Evolutionary conservation across 192 early-diverging fungal genomes (phyloP).

Genomic region (Backusella parvicylindrica): DNA sequence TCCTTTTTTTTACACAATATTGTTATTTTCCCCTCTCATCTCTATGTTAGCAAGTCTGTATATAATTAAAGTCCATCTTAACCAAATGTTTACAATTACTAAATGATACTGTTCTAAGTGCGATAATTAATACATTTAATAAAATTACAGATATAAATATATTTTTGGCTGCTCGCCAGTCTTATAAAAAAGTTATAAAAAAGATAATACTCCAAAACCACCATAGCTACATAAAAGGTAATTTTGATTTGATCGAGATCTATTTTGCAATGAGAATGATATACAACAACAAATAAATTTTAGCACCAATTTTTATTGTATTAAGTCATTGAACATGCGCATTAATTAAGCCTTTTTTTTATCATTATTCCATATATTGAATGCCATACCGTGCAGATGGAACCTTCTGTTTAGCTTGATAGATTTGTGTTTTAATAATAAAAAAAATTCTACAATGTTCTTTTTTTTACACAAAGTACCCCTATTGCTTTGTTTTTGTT

Average conservation of each 20-base stretch:
- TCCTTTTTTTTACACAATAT: background rate
- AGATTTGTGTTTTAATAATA: background rate
- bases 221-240: background rate
- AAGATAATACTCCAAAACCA: background rate
- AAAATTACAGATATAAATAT: background rate
- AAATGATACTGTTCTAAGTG: background rate
- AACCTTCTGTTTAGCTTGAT: background rate
- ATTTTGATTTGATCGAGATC: background rate
- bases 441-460: background rate
- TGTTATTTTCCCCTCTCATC: background rate
- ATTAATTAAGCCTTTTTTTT: background rate
- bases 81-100: background rate
- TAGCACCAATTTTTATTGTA: background rate
- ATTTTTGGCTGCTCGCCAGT: background rate
- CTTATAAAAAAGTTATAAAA: background rate
- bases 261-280: background rate
- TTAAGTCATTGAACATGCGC: background rate
- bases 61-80: background rate
- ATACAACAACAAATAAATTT: background rate
- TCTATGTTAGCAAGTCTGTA: background rate
- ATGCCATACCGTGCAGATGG: background rate
- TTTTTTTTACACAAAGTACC: background rate
- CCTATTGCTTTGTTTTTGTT: background rate
- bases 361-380: background rate
- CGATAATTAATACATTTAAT: background rate